phyloP scores from a whole-genome alignment of 176 grass and related monocot genomes.

The Eleusine coracana region DNA sequence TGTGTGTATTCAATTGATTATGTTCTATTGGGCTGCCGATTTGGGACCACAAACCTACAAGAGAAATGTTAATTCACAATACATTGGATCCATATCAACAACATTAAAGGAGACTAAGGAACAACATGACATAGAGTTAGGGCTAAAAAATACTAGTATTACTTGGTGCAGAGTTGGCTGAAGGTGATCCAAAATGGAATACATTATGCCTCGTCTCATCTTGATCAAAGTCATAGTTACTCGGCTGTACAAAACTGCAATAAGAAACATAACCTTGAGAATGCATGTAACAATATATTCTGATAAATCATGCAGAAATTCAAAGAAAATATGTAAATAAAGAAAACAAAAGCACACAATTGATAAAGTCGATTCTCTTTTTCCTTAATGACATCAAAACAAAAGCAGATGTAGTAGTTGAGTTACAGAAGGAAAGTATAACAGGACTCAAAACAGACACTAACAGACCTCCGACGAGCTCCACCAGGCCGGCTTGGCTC shows the following conservation, averaged over 20 bases:
- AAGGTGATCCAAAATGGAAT: conserved; percentile 52
- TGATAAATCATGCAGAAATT: background rate
- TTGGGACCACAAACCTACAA: conserved; percentile 54
- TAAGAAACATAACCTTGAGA: conserved; percentile 6
- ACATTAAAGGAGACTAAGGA: background rate
- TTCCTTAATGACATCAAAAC: background rate
- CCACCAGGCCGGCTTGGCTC: conserved; percentile 63
- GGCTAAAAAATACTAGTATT: conserved; percentile 13
- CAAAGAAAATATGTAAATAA: background rate
- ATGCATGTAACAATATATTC: background rate
- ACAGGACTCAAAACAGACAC: background rate
- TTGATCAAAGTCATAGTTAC: conserved; percentile 56
- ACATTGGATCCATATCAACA: conserved; percentile 3
- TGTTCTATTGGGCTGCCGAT: conserved; percentile 47
- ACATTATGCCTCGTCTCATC: conserved; percentile 48
- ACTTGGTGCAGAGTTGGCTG: conserved; percentile 54
- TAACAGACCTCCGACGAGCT: conserved; percentile 55
- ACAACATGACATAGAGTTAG: background rate
- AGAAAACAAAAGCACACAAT: conserved; percentile 13
- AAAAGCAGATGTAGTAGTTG: background rate
- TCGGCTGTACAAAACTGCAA: conserved; percentile 52
- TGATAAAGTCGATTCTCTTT: background rate
- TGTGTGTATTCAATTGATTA: conserved; percentile 39
- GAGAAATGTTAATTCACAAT: conserved; percentile 28
- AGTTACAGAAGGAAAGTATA: background rate